Evolutionary conservation across 805 yeast genomes (phyloP), one percentile per base, ranked within the genome.

Genomic region (Kodamaea fukazawae): DNA sequence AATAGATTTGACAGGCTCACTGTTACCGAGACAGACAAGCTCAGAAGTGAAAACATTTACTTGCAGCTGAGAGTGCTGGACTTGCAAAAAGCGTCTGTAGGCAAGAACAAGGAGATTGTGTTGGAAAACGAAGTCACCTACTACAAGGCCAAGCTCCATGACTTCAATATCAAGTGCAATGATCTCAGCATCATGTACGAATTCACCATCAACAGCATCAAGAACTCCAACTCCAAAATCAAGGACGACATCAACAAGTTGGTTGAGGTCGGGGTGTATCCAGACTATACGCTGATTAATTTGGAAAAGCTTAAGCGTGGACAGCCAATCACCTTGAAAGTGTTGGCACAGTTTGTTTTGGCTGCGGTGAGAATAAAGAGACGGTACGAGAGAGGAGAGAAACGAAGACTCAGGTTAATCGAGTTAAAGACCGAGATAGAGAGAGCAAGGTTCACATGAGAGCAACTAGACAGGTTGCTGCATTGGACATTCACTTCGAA

Each of bases 111-210:
- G 47, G 60, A 15, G 37, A 31, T 43, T 7, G 51, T 46, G 10
- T 52, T 66, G 25, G 65, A 66, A 32, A 61, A 62, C 34, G 76
- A 76, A 51, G 57, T 67, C 44, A 68, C 68, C 25, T 65, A 72
- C 40, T 73, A 69, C 54, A 69, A 61, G 47, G 70, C 78, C 38
- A 74, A 70, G 48, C 58, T 75, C 34, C 67, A 68, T 33, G 79
- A 77, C 41, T 54, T 69, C 38, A 60, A 65, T 35, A 32, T 61
- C 39, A 56, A 50, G 35, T 54, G 60, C 34, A 61, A 64, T 35
- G 70, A 67, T 43, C 51, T 68, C 37, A 54, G 56, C 33, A 35
- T 58, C 37, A 62, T 67, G 67, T 61, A 69, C 44, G 42, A 54
- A 2, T 65, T 53, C 45, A 57, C 60, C 18, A 52, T 57, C 34